phyloP scores from a whole-genome alignment of 306 rosid genomes.

The Quercus dentata region DNA sequence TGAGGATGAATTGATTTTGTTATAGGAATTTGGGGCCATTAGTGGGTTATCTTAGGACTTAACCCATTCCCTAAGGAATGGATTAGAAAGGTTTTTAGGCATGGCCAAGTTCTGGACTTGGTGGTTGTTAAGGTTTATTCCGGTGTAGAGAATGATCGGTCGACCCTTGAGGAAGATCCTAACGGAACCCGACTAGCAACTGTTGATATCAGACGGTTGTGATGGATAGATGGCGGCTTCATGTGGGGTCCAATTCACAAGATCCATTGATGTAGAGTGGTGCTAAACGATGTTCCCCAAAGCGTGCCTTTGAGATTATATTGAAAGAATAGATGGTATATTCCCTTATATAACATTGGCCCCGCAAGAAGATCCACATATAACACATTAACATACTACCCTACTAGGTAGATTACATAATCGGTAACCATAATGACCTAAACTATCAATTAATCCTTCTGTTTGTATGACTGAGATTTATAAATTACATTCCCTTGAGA shows the following conservation, averaged over 20 bases:
- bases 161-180: conserved; percentile 50
- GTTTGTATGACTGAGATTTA: no score
- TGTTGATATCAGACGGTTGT: conserved; percentile 54
- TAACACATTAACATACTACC: no score
- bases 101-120: conserved; percentile 77
- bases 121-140: conserved; percentile 47
- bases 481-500: no score
- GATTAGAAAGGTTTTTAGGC: conserved; percentile 71
- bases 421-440: no score
- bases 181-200: conserved; percentile 85
- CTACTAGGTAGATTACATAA: no score
- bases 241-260: conserved; percentile 73
- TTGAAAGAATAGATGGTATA: conserved; percentile 83
- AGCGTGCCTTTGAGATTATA: conserved; percentile 69
- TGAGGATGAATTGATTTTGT: conserved; percentile 53
- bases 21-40: conserved; percentile 50
- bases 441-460: no score
- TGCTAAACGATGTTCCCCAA: conserved; percentile 90
- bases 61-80: conserved; percentile 69
- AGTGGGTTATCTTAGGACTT: conserved; percentile 60
- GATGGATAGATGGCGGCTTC: conserved; percentile 63
- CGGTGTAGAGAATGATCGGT: conserved; percentile 70
- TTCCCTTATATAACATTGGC: conserved; percentile 58
- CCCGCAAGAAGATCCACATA: conserved; percentile 29
- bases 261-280: conserved; percentile 75